Base-by-base conservation (phyloP, 2,329 filamentous ascomycete genomes). In the Calonectria honghensis region DNA sequence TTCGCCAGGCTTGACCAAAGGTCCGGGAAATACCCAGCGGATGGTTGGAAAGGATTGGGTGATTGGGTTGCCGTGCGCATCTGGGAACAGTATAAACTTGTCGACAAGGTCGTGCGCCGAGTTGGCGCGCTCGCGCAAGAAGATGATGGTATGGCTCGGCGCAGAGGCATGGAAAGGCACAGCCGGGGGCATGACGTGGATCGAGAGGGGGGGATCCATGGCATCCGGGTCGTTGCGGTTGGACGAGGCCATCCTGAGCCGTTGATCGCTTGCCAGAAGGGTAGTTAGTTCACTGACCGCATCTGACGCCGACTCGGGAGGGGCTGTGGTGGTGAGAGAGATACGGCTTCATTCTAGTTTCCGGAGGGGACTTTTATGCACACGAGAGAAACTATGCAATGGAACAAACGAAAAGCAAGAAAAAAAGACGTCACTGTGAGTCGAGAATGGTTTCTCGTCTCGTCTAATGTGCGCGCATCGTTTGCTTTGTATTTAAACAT, bases 1-100 rank as follows among this genome's bases (percentile, higher is more conserved):
- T 37, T 82, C 79, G 64, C 78, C 77, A 45, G 76, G 59, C 64
- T 75, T 65, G 35, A 29, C 63, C 35, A 35, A 37, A 2, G 88
- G 86, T 68, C 85, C 84, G 13, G 88, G 88, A 69, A 90, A 90
- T 9, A 90, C 87, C 86, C 87, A 90, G 69, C 86, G 85, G 77
- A 89, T 82, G 4, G 84, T 83, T 9, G 88, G 88, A 63, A 89
- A 87, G 9, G 81, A 78, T 4, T 86, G 82, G 20, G 79, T 52
- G 5, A 89, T 84, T 14, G 81, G 82, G 20, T 76, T 82, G 14
- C 78, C 73, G 3, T 68, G 70, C 0, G 84, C 84, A 73, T 84
- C 81, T 32, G 68, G 76, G 27, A 80, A 84, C 73, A 75, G 61
- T 4, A 71, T 39, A 7, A 88, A 78, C 1, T 81, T 79, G 6